Evolutionary conservation across 495 filamentous ascomycete species (phyloP), one percentile per base, ranked within the genome.

Genomic region (Penicillium subrubescens): DNA sequence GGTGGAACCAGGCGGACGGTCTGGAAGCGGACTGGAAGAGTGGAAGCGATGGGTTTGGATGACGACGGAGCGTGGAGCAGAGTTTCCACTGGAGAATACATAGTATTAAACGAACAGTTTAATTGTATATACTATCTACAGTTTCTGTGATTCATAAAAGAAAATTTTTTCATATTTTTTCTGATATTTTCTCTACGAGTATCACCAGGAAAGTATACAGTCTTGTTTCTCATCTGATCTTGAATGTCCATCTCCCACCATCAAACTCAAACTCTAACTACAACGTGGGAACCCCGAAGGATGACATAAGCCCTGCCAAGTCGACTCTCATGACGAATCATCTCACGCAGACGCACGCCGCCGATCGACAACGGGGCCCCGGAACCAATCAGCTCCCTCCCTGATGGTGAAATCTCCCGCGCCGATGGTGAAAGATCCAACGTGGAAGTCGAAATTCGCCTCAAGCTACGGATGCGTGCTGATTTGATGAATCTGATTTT

Each of bases 11-110:
- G 37, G 56, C 52, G 27, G 62, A 64, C 29, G 73, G 76, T 72
- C 71, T 78, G 76, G 76, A 77, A 67, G 31, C 27, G 27, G 21
- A 29, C 73, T 78, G 76, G 74, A 77, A 67, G 72, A 65, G 61
- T 78, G 76, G 74, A 77, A 67, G 72, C 67, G 61, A 64, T 56
- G 53, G 53, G 34, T 56, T 34, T 17, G 39, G 71, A 70, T 77
- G 73, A 76, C 70, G 70, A 70, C 55, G 61, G 59, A 60, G 52
- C 67, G 71, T 74, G 69, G 71, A 68, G 67, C 62, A 25, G 27
- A 33, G 34, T 21, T 35, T 53, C 14, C n/a, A 6, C 33, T 52
- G 43, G 43, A 17, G 39, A 12, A 54, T 27, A n/a, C 17, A 15
- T 15, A 55, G 52, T 37, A 25, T 8, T 56, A 1, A 31, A 37